Evolutionary conservation across 805 yeast genomes (phyloP).

Genomic region (Wickerhamomyces xylosicus): DNA sequence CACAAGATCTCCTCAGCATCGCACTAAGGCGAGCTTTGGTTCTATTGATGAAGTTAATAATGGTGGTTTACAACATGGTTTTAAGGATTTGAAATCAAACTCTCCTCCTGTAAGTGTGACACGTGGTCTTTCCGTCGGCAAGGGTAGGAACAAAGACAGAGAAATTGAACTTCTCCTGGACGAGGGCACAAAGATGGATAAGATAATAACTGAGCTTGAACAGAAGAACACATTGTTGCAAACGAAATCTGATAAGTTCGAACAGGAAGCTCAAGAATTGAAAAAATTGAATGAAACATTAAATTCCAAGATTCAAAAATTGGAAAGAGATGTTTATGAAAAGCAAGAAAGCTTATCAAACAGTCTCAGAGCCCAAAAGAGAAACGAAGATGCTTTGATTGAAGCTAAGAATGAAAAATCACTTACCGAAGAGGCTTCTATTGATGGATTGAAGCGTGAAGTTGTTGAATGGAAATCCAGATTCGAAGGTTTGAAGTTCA

Average conservation of each 20-base stretch:
- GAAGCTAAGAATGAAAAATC: not conserved
- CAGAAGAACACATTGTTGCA: constrained; percentile 17
- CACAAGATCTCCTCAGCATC: constrained; percentile 1
- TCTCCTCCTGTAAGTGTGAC: constrained; percentile 6
- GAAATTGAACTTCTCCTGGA: constrained; percentile 34
- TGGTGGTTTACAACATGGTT: too few species aligned
- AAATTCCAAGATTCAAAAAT: constrained; percentile 8
- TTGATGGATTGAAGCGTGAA: constrained; percentile 26
- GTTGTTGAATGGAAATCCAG: constrained; percentile 39
- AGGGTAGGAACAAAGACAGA: constrained; percentile 25
- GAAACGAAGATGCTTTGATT: constrained; percentile 1
- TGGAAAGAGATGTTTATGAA: constrained; percentile 11
- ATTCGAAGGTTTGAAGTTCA: constrained; percentile 35
- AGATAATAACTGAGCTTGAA: constrained; percentile 28
- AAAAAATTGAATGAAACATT: constrained; percentile 13
- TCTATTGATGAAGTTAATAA: too few species aligned
- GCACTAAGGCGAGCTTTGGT: not conserved
- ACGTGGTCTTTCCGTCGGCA: constrained; percentile 18
- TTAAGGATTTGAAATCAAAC: too few species aligned
- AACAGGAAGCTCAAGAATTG: constrained; percentile 14
- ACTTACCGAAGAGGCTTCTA: constrained; percentile 18
- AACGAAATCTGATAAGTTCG: constrained; percentile 18
- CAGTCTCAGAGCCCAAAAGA: not conserved
- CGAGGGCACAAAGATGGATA: constrained; percentile 42
- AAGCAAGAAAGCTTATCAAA: constrained; percentile 6